Conservation (phyloP, 331 rosid genomes). For the Arachis monticola region DNA sequence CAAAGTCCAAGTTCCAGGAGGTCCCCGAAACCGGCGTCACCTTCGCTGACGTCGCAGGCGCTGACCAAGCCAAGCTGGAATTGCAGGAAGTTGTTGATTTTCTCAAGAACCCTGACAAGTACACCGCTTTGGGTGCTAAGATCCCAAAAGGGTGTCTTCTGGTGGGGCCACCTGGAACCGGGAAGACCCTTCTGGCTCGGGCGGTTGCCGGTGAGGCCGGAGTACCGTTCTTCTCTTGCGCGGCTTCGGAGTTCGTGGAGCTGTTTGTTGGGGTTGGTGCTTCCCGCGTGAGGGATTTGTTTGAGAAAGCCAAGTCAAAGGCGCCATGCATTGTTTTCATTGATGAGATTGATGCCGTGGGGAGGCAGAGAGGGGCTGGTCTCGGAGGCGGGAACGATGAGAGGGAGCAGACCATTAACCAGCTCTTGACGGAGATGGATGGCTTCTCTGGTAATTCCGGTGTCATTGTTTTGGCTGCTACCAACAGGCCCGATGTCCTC, state of each 20-base stretch:
- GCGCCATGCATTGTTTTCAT: slow-evolving; percentile 99
- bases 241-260: slow-evolving; percentile 96
- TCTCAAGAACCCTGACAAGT: slow-evolving; percentile 95
- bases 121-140: slow-evolving; percentile 96
- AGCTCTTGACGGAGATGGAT: slow-evolving; percentile 98
- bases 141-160: slow-evolving; percentile 96
- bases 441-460: slow-evolving; percentile 98
- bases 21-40: slow-evolving; percentile 94
- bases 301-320: slow-evolving; percentile 95
- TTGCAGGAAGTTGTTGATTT: slow-evolving; percentile 96
- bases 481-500: slow-evolving; percentile 96
- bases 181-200: slow-evolving; percentile 91
- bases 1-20: slow-evolving; percentile 90
- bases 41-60: slow-evolving; percentile 93
- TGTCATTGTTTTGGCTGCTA: slow-evolving; percentile 96
- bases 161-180: slow-evolving; percentile 97
- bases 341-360: slow-evolving; percentile 97
- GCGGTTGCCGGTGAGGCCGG: slow-evolving; percentile 98
- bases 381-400: slow-evolving; percentile 98
- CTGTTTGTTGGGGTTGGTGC: slow-evolving; percentile 98
- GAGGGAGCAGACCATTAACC: slow-evolving; percentile 98
- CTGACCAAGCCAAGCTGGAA: slow-evolving; percentile 95
- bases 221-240: slow-evolving; percentile 93
- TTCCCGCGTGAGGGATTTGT: slow-evolving; percentile 93
- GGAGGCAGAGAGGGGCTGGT: slow-evolving; percentile 99